Evolutionary conservation across 78 protist species (phyloP), one percentile per base, ranked within the genome.

Genomic region (Dictyostelium intermedium): DNA sequence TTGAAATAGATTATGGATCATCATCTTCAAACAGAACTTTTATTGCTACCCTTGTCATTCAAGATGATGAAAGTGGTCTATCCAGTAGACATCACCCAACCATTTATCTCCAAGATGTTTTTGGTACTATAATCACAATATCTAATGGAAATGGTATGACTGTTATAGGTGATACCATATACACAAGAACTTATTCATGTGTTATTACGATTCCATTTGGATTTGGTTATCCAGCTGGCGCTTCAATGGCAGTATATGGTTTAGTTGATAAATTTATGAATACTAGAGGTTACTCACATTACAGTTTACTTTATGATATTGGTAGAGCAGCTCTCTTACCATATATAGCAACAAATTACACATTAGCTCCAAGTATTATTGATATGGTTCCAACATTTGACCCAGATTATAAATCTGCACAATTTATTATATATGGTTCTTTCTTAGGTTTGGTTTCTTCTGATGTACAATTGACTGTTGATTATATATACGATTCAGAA

Each of bases 71-170:
- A 2, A 74, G 81, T 35, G 81, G 81, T 74, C 20, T 74, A 74
- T 74, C 81, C 18, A 37, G 25, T 34, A 30, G 81, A 35, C 81
- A 74, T 20, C 41, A 74, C 14, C 82, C 82, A 77, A 77, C 35
- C 0, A 27, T 77, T n/a, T 77, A 77, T 7, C 16, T 77, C 20
- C 39, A 77, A 41, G 63, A 77, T 41, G 32, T 32, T 39, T 77
- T 41, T n/a, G 82, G 60, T 41, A 41, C 43, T 41, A 34, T 72
- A 34, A 30, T 72, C 0, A 8, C 43, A 1, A 27, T 72, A 0
- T 72, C 47, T 11, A 72, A 9, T 2, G 35, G 39, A 30, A 72
- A 34, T 72, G 79, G 79, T 10, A 13, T 72, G 35, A 3, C 35
- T 2, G 37, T 34, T 0, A 16, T 30, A 27, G 79, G 6, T 32